Evolutionary conservation across 2,329 filamentous ascomycete genomes (phyloP).

Genomic region (Monilinia fructigena): DNA sequence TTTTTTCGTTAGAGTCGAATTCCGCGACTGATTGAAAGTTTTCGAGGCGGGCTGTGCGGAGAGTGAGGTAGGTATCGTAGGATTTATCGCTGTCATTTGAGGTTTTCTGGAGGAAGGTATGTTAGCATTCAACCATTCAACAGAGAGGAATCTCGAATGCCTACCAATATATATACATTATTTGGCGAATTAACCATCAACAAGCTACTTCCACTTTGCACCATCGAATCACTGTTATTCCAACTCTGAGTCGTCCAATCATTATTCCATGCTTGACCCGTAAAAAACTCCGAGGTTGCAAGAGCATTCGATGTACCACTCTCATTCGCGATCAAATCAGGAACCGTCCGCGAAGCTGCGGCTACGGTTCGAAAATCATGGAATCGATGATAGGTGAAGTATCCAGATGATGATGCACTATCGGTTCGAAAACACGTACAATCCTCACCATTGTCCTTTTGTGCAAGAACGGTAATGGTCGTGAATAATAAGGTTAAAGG

Average conservation of each 20-base stretch:
- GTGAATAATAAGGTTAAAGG: not conserved
- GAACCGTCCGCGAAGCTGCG: slow-evolving; percentile 22
- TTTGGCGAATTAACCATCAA: slow-evolving; percentile 37
- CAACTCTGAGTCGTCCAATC: slow-evolving; percentile 37
- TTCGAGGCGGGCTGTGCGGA: slow-evolving; percentile 35
- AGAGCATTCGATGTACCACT: slow-evolving; percentile 27
- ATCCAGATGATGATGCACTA: slow-evolving; percentile 32
- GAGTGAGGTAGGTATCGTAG: slow-evolving; percentile 37
- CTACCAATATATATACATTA: slow-evolving; percentile 39
- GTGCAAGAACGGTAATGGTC: slow-evolving; percentile 25
- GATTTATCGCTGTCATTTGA: slow-evolving; percentile 27
- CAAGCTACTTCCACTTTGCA: slow-evolving; percentile 27
- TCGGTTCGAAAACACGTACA: slow-evolving; percentile 38
- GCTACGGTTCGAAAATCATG: slow-evolving; percentile 35
- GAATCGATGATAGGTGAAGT: slow-evolving; percentile 38
- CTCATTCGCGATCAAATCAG: slow-evolving; percentile 26
- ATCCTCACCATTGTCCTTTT: slow-evolving; percentile 34
- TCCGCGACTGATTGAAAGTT: slow-evolving; percentile 38
- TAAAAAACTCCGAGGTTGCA: slow-evolving; percentile 34
- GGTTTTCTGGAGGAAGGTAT: slow-evolving; percentile 25
- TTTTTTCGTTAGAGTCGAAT: slow-evolving; percentile 34
- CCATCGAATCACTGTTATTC: slow-evolving; percentile 35
- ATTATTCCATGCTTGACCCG: slow-evolving; percentile 29
- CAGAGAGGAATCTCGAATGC: not conserved
- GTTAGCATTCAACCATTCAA: not conserved